phyloP scores from a whole-genome alignment of 2,329 filamentous ascomycete genomes.

The Aspergillus phoenicis region DNA sequence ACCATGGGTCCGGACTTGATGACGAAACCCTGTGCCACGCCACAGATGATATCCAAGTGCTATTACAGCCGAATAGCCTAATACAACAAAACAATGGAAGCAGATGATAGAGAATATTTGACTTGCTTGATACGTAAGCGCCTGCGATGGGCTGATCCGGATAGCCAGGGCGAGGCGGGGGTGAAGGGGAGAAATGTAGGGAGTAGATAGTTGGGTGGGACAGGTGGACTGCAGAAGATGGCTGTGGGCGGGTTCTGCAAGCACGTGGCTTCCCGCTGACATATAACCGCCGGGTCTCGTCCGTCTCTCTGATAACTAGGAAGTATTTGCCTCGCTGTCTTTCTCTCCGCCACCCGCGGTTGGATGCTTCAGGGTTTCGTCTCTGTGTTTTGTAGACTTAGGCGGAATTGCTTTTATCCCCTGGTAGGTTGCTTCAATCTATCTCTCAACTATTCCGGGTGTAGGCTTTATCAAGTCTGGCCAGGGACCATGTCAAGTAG shows the following conservation, averaged over 20 bases:
- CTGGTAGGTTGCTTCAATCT: neutral
- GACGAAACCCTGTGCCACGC: conserved; percentile 11
- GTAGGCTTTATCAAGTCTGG: neutral
- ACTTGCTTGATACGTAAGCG: neutral
- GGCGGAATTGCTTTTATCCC: neutral
- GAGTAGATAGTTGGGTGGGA: neutral
- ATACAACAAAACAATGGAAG: conserved; percentile 1
- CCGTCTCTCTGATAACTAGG: neutral
- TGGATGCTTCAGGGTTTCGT: neutral
- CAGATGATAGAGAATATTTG: neutral
- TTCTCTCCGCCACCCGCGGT: neutral
- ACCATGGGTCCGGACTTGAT: conserved; percentile 9
- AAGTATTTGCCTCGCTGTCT: neutral
- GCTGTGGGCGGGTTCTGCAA: neutral
- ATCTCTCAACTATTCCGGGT: no score
- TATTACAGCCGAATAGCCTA: conserved; percentile 6
- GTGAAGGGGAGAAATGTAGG: neutral
- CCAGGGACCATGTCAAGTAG: neutral
- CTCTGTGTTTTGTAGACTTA: neutral
- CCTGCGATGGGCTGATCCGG: neutral
- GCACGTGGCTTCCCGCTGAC: conserved; percentile 8
- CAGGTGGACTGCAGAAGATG: no score
- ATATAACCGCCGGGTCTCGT: neutral
- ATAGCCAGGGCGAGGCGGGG: neutral
- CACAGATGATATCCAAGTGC: conserved; percentile 2